Conservation (phyloP, 495 filamentous ascomycete species). For the Trypethelium eluteriae region DNA sequence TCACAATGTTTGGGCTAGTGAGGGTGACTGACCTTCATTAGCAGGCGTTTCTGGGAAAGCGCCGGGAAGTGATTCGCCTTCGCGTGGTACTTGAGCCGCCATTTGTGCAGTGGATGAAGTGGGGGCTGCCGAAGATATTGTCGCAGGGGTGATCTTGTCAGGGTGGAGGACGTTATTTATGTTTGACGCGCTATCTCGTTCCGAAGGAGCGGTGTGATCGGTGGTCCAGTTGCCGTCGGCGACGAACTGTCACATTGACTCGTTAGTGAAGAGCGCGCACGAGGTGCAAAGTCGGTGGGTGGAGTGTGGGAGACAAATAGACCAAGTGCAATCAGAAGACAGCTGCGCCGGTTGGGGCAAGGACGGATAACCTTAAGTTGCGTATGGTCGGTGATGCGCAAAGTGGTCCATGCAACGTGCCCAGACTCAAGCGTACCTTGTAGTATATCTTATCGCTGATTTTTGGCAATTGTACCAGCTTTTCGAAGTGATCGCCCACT, state of each 20-base stretch:
- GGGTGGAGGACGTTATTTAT: slow-evolving; percentile 82
- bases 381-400: too few relatives aligned
- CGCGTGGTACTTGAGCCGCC: slow-evolving; percentile 59
- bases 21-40: slow-evolving; percentile 15
- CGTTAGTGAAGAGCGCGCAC: not conserved
- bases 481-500: slow-evolving; percentile 61
- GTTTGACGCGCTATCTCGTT: slow-evolving; percentile 68
- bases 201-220: slow-evolving; percentile 67
- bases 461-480: slow-evolving; percentile 62
- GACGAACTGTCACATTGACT: slow-evolving; percentile 58
- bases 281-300: not conserved
- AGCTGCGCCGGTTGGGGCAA: not conserved
- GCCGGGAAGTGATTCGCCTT: slow-evolving; percentile 56
- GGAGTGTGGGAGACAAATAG: not conserved
- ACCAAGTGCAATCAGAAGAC: too few relatives aligned
- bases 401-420: too few relatives aligned
- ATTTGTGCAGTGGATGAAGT: slow-evolving; percentile 67
- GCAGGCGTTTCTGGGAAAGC: slow-evolving; percentile 74
- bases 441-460: slow-evolving; percentile 56
- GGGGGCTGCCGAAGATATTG: slow-evolving; percentile 62
- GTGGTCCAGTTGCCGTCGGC: slow-evolving; percentile 83
- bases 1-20: too few relatives aligned
- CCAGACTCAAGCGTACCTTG: slow-evolving; percentile 28
- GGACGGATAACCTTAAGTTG: too few relatives aligned
- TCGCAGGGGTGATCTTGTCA: slow-evolving; percentile 50